These are phyloP conservation scores for Aspergillus floridensis DNA, from an alignment of 2,329 filamentous ascomycete species.

Conservation along the genomic window DNA sequence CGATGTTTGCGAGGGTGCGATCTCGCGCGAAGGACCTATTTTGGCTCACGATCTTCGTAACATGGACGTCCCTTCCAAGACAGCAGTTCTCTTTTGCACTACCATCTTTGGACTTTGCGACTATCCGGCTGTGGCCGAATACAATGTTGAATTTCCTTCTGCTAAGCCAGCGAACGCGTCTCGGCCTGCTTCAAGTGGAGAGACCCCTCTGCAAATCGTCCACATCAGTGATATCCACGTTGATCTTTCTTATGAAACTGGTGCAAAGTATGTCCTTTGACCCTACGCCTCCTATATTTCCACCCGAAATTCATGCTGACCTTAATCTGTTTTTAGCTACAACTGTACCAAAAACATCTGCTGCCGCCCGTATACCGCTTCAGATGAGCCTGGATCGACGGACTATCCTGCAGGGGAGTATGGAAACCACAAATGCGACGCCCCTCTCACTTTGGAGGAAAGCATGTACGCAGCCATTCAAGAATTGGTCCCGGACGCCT, in stretches of 20 bases:
- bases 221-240: constrained; percentile 60
- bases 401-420: constrained; percentile 51
- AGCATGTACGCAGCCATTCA: constrained; percentile 51
- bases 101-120: constrained; percentile 53
- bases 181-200: constrained; percentile 46
- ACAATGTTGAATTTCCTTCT: constrained; percentile 45
- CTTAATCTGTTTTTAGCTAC: constrained; percentile 7
- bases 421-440: constrained; percentile 55
- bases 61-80: constrained; percentile 51
- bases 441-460: constrained; percentile 50
- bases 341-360: constrained; percentile 59
- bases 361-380: constrained; percentile 52
- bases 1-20: constrained; percentile 55
- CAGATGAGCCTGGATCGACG: constrained; percentile 41
- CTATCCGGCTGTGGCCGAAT: constrained; percentile 46
- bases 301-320: not conserved
- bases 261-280: constrained; percentile 42
- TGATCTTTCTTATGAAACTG: constrained; percentile 53
- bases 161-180: constrained; percentile 35
- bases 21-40: constrained; percentile 54
- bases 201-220: constrained; percentile 51
- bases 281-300: too few species aligned
- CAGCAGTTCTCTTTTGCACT: constrained; percentile 51
- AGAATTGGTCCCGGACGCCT: constrained; percentile 41
- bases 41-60: constrained; percentile 51